phyloP scores from a whole-genome alignment of 129 eudicot species.

The Apium graveolens region DNA sequence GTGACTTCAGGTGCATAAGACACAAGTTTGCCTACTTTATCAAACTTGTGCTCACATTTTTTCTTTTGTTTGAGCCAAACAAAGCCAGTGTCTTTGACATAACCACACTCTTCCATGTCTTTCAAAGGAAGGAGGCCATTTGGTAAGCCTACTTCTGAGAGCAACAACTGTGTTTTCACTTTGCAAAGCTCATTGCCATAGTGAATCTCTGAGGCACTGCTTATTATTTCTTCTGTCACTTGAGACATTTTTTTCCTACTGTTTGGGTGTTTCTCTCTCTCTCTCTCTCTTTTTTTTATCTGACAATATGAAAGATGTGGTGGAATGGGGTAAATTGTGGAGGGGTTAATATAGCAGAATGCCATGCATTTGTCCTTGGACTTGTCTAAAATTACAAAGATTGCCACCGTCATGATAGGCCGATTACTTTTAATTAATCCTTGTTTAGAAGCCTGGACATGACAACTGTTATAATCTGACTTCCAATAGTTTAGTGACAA shows the following conservation, averaged over 20 bases:
- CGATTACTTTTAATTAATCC: neutral
- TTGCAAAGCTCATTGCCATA: constrained; percentile 51
- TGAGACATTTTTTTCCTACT: constrained; percentile 37
- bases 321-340: neutral
- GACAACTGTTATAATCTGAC: too few relatives aligned
- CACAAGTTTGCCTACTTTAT: constrained; percentile 44
- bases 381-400: neutral
- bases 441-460: too few relatives aligned
- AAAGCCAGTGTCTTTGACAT: constrained; percentile 62
- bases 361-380: constrained; percentile 12
- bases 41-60: constrained; percentile 47
- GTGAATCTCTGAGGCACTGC: constrained; percentile 60
- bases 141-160: constrained; percentile 59
- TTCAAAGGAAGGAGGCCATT: constrained; percentile 69
- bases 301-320: neutral
- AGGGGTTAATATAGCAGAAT: constrained; percentile 12
- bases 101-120: constrained; percentile 64
- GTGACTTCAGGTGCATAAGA: constrained; percentile 62
- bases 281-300: too few relatives aligned
- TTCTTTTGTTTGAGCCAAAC: constrained; percentile 81
- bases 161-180: constrained; percentile 44
- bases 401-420: neutral
- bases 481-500: too few relatives aligned
- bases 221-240: constrained; percentile 54
- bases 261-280: neutral